Conservation (phyloP, 1,139 yeast species). For the Entelexis paramagnoliae region DNA sequence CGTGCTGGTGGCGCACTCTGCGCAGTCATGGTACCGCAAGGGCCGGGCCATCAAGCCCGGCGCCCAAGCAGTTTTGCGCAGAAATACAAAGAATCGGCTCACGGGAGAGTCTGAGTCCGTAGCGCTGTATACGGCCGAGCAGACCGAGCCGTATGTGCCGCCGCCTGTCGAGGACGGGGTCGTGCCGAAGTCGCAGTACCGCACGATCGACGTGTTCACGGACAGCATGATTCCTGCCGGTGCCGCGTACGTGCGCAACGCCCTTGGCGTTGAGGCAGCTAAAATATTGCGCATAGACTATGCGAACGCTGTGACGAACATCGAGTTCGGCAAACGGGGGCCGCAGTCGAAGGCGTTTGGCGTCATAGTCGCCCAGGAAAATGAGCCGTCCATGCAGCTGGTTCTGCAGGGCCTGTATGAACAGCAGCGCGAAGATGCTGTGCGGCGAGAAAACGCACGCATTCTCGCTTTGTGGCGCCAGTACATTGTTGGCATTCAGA, state of each 20-base stretch:
- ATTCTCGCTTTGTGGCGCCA: conserved; percentile 66
- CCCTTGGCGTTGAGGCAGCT: conserved; percentile 59
- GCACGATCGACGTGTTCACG: conserved; percentile 70
- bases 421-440: conserved; percentile 43
- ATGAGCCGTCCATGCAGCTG: conserved; percentile 52
- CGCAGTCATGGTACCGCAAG: conserved; percentile 75
- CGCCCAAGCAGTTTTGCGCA: conserved; percentile 39
- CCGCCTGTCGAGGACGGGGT: conserved; percentile 54
- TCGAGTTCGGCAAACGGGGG: conserved; percentile 45
- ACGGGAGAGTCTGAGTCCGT: conserved; percentile 27
- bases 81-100: conserved; percentile 37
- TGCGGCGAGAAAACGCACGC: conserved; percentile 39
- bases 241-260: conserved; percentile 51
- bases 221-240: conserved; percentile 77
- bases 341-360: conserved; percentile 62
- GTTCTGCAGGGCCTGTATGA: conserved; percentile 49
- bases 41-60: conserved; percentile 72
- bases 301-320: conserved; percentile 81
- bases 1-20: conserved; percentile 55
- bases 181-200: conserved; percentile 65
- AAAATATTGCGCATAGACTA: conserved; percentile 58
- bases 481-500: conserved; percentile 59
- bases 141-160: conserved; percentile 62
- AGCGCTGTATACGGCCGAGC: conserved; percentile 63
- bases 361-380: conserved; percentile 56